phyloP scores from a whole-genome alignment of 352 stramenopile species.

The Phytophthora meadii region DNA sequence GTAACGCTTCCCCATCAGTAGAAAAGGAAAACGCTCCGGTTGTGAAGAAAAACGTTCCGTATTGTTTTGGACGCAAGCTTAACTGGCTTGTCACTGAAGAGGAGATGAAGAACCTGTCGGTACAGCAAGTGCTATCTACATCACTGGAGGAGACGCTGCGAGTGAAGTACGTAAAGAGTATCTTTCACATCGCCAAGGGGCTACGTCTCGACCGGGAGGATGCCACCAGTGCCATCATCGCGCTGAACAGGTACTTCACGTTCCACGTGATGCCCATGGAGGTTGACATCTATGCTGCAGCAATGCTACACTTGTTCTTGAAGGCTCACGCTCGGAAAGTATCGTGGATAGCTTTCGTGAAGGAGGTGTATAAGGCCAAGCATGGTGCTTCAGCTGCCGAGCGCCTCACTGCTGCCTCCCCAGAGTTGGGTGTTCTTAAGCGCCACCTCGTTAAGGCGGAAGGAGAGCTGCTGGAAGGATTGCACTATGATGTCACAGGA shows the following conservation, averaged over 20 bases:
- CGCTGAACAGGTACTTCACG: slow-evolving; percentile 81
- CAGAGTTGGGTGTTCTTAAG: slow-evolving; percentile 60
- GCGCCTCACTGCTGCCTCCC: slow-evolving; percentile 38
- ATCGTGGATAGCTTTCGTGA: slow-evolving; percentile 69
- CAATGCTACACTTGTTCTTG: slow-evolving; percentile 79
- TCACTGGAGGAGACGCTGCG: slow-evolving; percentile 74
- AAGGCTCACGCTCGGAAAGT: slow-evolving; percentile 75
- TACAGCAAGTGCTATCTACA: slow-evolving; percentile 68
- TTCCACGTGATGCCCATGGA: slow-evolving; percentile 79
- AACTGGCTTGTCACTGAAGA: slow-evolving; percentile 78
- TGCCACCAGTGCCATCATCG: slow-evolving; percentile 76
- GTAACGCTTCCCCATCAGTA: slow-evolving; percentile 20
- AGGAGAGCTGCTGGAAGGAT: slow-evolving; percentile 67
- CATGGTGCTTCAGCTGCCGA: slow-evolving; percentile 34
- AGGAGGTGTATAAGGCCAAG: slow-evolving; percentile 74
- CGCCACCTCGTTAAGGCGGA: slow-evolving; percentile 70
- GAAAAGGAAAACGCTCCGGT: slow-evolving; percentile 27
- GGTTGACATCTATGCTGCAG: slow-evolving; percentile 69
- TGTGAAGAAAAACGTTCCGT: slow-evolving; percentile 32
- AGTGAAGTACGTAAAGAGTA: slow-evolving; percentile 65
- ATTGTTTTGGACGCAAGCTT: slow-evolving; percentile 76
- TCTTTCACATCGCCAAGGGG: slow-evolving; percentile 68
- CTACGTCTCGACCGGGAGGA: slow-evolving; percentile 75
- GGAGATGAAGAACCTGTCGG: slow-evolving; percentile 59
- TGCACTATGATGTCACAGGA: slow-evolving; percentile 78